Evolutionary conservation across 148 eudicot genomes (phyloP), one percentile per base, ranked within the genome.

Genomic region (Nepenthes gracilis): DNA sequence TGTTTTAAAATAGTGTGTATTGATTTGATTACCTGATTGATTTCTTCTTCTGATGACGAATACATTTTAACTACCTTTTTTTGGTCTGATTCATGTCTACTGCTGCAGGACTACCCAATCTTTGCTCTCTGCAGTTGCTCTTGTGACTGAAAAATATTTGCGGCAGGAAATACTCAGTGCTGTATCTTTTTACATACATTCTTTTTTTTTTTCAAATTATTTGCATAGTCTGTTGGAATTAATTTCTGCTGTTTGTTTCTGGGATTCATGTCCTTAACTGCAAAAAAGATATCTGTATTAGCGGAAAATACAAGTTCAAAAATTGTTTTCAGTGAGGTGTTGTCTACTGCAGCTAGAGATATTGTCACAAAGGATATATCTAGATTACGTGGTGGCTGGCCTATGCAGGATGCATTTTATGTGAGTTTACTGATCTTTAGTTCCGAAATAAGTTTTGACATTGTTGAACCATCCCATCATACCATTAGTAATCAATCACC

Each of bases 381-480:
- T 69, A 88, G 99, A 65, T 58, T 93, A 58, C 96, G 85, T 66
- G 99, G 99, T 66, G 99, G 99, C 57, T 93, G 99, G 99, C 90
- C 99, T 61, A 80, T 93, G 83, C 99, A 93, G 72, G 96, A 93
- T 70, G 91, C 87, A 51, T 93, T 93, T 64, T 83, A 82, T 78
- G 99, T 93, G 66, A 82, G 99, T 75, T 48, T 67, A 5, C 15
- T 49, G 6, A 11, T 49, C 15, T n/a, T 49, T 49, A 2, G 53
- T 49, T 40, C 45, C 8, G 8, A 23, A 23, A 23, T 4, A 40
- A 40, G 45, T 40, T 4, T 3, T 40, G 8, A 40, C 4, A 40
- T 40, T 40, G 45, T 40, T 40, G 45, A 23, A 23, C 23, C 23
- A 23, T 23, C 23, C 23, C 23, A 23, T 23, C 23, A 23, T 23